These are phyloP conservation scores for Haplosporangium sp. DNA, from an alignment of 371 early-diverging fungal species.

Conservation along the genomic window DNA sequence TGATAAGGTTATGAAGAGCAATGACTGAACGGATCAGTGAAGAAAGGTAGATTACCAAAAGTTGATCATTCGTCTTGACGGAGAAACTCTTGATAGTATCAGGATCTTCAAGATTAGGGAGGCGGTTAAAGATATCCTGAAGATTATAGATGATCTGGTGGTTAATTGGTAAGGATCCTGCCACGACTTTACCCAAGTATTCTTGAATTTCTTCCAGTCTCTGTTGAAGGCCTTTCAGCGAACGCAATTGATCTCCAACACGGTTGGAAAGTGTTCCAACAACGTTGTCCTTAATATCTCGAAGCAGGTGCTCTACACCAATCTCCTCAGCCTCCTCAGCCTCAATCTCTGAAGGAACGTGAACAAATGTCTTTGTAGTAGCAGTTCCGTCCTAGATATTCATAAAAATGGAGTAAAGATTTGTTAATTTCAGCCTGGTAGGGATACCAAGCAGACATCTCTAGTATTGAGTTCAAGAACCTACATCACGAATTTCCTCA, in stretches of 20 bases:
- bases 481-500: slow-evolving; percentile 91
- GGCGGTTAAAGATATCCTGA: slow-evolving; percentile 95
- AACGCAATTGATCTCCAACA: slow-evolving; percentile 89
- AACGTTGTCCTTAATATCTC: slow-evolving; percentile 98
- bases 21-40: slow-evolving; percentile 92
- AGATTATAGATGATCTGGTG: slow-evolving; percentile 96
- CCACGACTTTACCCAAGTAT: slow-evolving; percentile 91
- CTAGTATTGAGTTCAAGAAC: slow-evolving; percentile 9
- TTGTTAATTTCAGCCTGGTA: not conserved
- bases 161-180: slow-evolving; percentile 89
- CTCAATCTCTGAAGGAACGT: slow-evolving; percentile 95
- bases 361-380: slow-evolving; percentile 95
- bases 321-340: slow-evolving; percentile 99
- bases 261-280: slow-evolving; percentile 94
- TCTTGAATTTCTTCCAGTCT: slow-evolving; percentile 87
- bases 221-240: slow-evolving; percentile 87
- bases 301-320: slow-evolving; percentile 99
- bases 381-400: slow-evolving; percentile 90
- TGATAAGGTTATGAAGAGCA: slow-evolving; percentile 95
- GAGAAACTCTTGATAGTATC: slow-evolving; percentile 85
- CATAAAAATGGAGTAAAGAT: slow-evolving; percentile 4
- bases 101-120: slow-evolving; percentile 87
- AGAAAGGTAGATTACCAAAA: slow-evolving; percentile 91
- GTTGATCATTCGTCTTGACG: slow-evolving; percentile 95
- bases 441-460: no score